Conservation (phyloP, 202 grass and related monocot genomes). For the Hordeum pubiflorum region DNA sequence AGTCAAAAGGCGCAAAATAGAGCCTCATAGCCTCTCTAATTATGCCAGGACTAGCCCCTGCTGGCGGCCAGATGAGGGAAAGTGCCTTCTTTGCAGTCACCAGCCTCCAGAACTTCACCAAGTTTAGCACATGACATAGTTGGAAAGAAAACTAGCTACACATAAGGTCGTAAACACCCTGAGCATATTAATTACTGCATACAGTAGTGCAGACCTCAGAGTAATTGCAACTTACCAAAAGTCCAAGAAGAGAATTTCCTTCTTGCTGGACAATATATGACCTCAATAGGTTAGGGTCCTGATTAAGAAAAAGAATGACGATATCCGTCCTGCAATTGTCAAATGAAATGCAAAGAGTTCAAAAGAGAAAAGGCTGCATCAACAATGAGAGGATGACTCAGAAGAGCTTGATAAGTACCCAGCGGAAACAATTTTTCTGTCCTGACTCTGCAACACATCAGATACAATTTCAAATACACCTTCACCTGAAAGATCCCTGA, state of each 20-base stretch:
- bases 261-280: slow-evolving; percentile 96
- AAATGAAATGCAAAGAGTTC: slow-evolving; percentile 29
- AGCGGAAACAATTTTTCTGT: slow-evolving; percentile 84
- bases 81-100: background rate
- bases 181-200: slow-evolving; percentile 2
- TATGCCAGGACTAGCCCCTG: background rate
- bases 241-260: slow-evolving; percentile 87
- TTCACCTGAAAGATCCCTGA: slow-evolving; percentile 93
- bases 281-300: slow-evolving; percentile 84
- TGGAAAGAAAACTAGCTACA: background rate
- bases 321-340: slow-evolving; percentile 84
- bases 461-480: slow-evolving; percentile 93
- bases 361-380: background rate
- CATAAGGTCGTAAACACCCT: background rate
- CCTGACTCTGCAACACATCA: slow-evolving; percentile 74
- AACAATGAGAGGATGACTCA: slow-evolving; percentile 9
- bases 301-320: slow-evolving; percentile 95
- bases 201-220: slow-evolving; percentile 3
- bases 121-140: background rate
- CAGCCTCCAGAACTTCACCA: background rate
- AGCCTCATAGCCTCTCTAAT: background rate
- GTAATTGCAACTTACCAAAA: slow-evolving; percentile 56
- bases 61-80: background rate
- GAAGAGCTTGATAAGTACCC: slow-evolving; percentile 51
- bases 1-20: background rate